These are phyloP conservation scores for Salvia splendens DNA, from an alignment of 257 asterid species.

Conservation along the genomic window DNA sequence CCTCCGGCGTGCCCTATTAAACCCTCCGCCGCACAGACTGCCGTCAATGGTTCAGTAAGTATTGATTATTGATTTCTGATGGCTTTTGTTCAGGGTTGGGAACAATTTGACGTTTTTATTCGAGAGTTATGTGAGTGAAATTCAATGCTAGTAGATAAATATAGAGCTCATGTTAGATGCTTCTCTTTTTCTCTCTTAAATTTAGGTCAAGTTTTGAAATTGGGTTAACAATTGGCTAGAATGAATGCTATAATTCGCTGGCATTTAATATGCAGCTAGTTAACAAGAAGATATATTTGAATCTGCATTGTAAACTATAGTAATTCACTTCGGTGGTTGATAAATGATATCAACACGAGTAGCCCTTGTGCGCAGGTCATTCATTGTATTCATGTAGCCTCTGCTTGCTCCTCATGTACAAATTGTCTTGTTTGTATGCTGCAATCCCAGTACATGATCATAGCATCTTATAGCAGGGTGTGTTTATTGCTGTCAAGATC, in stretches of 20 bases:
- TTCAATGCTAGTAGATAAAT: too few species aligned
- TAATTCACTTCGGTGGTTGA: constrained; percentile 9
- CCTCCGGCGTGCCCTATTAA: constrained; percentile 89
- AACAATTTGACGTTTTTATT: too few species aligned
- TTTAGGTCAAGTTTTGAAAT: too few species aligned
- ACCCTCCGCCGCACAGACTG: constrained; percentile 53
- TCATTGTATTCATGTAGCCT: constrained; percentile 18
- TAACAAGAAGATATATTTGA: not conserved
- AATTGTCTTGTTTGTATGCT: too few species aligned
- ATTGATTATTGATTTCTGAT: not conserved
- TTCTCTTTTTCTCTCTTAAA: not conserved
- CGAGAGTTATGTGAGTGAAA: too few species aligned
- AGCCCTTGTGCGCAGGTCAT: not conserved
- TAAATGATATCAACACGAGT: not conserved
- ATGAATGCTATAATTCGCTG: constrained; percentile 1
- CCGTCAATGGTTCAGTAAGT: constrained; percentile 64
- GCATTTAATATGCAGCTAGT: not conserved
- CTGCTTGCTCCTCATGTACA: not conserved
- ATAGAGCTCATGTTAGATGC: not conserved
- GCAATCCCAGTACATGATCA: too few species aligned
- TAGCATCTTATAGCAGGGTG: not conserved
- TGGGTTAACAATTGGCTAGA: not conserved
- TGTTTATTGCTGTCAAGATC: not conserved
- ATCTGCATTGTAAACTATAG: constrained; percentile 6
- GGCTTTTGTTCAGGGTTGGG: constrained; percentile 21